These are phyloP conservation scores for Candida dajiaensis DNA, from an alignment of 805 yeast species.

Conservation along the genomic window DNA sequence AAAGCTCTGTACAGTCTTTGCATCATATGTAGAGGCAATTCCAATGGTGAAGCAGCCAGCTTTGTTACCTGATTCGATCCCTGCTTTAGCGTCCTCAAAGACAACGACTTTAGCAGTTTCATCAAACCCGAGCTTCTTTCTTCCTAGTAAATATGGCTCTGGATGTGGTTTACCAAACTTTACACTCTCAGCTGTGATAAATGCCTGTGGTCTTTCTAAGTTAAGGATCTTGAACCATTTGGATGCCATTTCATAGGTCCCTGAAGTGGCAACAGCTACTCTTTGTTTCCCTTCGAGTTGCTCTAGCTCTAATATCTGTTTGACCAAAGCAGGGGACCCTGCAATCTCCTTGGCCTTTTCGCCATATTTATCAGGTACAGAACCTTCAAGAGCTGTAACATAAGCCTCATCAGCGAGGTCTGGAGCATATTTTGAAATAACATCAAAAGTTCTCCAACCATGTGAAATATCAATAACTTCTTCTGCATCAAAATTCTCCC, in stretches of 20 bases:
- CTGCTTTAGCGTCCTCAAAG: constrained; percentile 89
- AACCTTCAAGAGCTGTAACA: constrained; percentile 62
- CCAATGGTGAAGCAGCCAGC: constrained; percentile 84
- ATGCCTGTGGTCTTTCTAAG: constrained; percentile 56
- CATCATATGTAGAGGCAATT: constrained; percentile 71
- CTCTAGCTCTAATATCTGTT: constrained; percentile 27
- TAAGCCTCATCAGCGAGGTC: constrained; percentile 59
- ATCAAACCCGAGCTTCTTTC: constrained; percentile 32
- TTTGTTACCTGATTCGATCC: constrained; percentile 74
- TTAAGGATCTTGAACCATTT: constrained; percentile 70
- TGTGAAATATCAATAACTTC: constrained; percentile 70
- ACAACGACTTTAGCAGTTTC: constrained; percentile 44
- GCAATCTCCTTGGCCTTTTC: constrained; percentile 66
- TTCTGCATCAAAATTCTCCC: constrained; percentile 64
- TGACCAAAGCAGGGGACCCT: constrained; percentile 64
- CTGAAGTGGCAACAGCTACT: constrained; percentile 85
- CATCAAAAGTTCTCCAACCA: constrained; percentile 79
- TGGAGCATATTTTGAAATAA: constrained; percentile 65
- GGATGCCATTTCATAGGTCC: constrained; percentile 70
- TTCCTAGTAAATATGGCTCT: constrained; percentile 66
- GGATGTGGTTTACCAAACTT: constrained; percentile 82
- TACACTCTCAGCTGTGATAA: constrained; percentile 79
- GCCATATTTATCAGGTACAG: constrained; percentile 67
- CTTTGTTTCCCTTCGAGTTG: constrained; percentile 41
- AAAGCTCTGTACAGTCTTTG: constrained; percentile 56